These are phyloP conservation scores for Talaromyces nanjingensis DNA, from an alignment of 495 filamentous ascomycete species.

Conservation along the genomic window DNA sequence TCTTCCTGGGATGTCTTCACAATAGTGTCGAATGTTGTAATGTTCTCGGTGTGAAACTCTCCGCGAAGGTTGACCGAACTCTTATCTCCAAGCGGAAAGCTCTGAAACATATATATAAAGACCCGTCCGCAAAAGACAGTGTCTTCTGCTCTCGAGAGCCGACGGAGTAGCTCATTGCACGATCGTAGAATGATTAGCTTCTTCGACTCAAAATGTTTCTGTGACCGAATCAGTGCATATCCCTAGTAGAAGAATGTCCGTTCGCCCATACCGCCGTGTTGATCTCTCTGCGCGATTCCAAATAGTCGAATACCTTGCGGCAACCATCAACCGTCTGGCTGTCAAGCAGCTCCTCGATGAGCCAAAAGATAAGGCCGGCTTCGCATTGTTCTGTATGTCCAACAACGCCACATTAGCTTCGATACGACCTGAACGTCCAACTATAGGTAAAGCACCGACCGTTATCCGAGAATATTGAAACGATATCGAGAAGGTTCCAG, in stretches of 20 bases:
- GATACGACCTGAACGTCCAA: not conserved
- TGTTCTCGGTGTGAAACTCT: conserved; percentile 93
- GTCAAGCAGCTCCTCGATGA: conserved; percentile 92
- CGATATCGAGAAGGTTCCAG: conserved; percentile 89
- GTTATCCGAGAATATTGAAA: conserved; percentile 77
- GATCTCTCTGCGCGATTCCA: conserved; percentile 84
- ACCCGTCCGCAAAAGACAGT: conserved; percentile 95
- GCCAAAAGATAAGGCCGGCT: conserved; percentile 73
- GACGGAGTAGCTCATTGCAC: conserved; percentile 89
- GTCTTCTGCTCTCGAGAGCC: conserved; percentile 89
- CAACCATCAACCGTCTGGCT: conserved; percentile 91
- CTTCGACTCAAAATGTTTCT: conserved; percentile 79
- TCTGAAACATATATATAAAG: conserved; percentile 96
- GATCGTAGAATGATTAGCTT: conserved; percentile 79
- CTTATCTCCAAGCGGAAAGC: conserved; percentile 89
- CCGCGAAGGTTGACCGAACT: conserved; percentile 95
- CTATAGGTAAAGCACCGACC: conserved; percentile 33
- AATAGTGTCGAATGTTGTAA: conserved; percentile 72
- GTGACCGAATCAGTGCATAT: conserved; percentile 5
- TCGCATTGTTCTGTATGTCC: conserved; percentile 64
- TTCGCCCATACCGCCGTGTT: conserved; percentile 56
- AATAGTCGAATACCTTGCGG: conserved; percentile 82
- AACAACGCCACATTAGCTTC: conserved; percentile 17
- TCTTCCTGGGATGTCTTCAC: conserved; percentile 23
- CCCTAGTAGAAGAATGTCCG: not conserved